Evolutionary conservation across 441 rosid genomes (phyloP), one percentile per base, ranked within the genome.

Genomic region (Mallotus repandus): DNA sequence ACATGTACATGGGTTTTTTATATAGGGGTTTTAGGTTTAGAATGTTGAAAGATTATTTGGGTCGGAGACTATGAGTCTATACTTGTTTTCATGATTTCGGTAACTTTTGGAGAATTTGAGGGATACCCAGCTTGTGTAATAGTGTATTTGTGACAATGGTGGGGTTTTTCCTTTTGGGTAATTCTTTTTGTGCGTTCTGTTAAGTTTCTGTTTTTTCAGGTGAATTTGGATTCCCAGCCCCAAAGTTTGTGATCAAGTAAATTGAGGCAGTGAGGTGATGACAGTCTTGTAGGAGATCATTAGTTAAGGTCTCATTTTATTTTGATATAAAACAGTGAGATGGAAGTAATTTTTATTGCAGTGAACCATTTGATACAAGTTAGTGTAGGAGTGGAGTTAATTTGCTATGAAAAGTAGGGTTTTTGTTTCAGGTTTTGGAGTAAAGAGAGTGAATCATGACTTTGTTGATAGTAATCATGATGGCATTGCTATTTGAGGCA

Each of bases 1-100:
- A n/a, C 18, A 22, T 32, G 38, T 29, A 22, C 46, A 2, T 32
- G 57, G 38, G 48, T 18, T 53, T 68, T 58, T 12, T 7, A 32
- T 38, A 9, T n/a, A 38, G 70, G 58, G 66, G 35, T 69, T 63
- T 69, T 69, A 75, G 78, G 78, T 69, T 55, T n/a, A 22, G 57
- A 29, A 52, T 64, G 63, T 52, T 16, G 61, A 60, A n/a, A 25
- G 41, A 53, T 74, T 50, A 16, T 48, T 12, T 66, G 57, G 64
- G 54, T 46, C 29, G 25, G 18, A 32, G 41, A 15, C 25, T 19
- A 18, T 54, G 21, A 10, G 49, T 45, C 13, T 45, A 12, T 38
- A 7, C 22, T 53, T 18, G 0, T 29, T 64, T 0, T 2, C 0
- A 32, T 19, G 18, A 52, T 7, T 10, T 35, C 11, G 64, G 19